phyloP scores from a whole-genome alignment of 805 yeast species.

The Saccharomycopsis sp. region DNA sequence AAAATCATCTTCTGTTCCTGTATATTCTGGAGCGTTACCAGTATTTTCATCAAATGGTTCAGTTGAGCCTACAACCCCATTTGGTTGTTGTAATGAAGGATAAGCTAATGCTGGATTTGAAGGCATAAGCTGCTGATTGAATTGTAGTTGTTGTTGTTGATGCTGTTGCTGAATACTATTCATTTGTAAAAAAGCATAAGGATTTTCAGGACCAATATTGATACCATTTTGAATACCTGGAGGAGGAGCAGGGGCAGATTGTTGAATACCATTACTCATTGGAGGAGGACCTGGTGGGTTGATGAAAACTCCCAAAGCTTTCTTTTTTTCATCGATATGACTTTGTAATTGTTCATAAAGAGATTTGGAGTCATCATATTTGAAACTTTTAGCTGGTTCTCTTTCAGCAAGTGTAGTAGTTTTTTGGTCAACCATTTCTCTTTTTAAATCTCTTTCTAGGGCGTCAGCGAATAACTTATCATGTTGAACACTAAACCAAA shows the following conservation, averaged over 20 bases:
- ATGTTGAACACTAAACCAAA: constrained; percentile 94
- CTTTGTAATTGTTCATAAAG: constrained; percentile 42
- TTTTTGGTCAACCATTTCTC: constrained; percentile 48
- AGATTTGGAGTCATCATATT: constrained; percentile 43
- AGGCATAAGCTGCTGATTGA: not conserved
- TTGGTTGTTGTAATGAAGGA: not conserved
- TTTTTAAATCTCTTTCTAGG: constrained; percentile 79
- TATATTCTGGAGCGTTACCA: constrained; percentile 13
- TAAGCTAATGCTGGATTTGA: not conserved
- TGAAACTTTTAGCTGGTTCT: constrained; percentile 76
- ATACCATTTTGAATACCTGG: not conserved
- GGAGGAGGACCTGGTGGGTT: constrained; percentile 3
- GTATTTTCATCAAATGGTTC: not conserved
- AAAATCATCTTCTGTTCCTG: constrained; percentile 49
- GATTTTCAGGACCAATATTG: not conserved
- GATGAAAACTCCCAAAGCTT: constrained; percentile 9
- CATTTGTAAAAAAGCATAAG: not conserved
- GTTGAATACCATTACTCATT: too few relatives aligned
- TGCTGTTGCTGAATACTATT: not conserved
- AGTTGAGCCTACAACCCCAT: not conserved
- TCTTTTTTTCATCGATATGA: constrained; percentile 29
- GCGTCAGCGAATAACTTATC: constrained; percentile 90
- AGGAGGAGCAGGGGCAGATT: not conserved
- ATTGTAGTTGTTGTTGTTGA: constrained; percentile 1
- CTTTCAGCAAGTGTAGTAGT: constrained; percentile 63